Base-by-base conservation (phyloP, 2,329 filamentous ascomycete genomes). In the Diaporthe destruens region DNA sequence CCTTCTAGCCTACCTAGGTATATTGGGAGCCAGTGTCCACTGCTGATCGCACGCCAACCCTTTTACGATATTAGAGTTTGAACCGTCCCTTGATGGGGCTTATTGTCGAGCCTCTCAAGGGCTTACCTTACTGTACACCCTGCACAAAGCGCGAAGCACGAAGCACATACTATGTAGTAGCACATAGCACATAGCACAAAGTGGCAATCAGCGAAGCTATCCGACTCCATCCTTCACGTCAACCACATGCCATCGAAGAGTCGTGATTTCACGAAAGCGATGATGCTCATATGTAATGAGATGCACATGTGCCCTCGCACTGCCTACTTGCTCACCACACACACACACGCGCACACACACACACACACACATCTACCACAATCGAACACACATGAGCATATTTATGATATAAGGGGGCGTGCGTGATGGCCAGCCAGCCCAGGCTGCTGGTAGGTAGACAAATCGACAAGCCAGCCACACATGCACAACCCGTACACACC, bases 291-390 rank as follows among this genome's bases (percentile, higher is more conserved):
- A n/a, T n/a, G n/a, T 44, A 44, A 51, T 34, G 42, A 34, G 59
- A 36, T 51, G 44, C 61, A 23, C 29, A 51, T 51, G 44, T 51
- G 61, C 42, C 42, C 32, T 51, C 61, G 61, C 29, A 23, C 59
- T 23, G 59, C 59, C 29, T 34, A 44, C 12, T 36, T 49, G 56
- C 67, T 49, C 67, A 2, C 29, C 29, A 3, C 29, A 29, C 29
- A 29, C 67, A 70, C 54, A 36, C 54, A 61, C 42, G 51, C 67
- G 61, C 54, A 36, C 54, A 61, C 42, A 61, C 67, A 70, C 54
- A 36, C 42, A 61, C 54, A 69, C 54, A 36, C 54, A 61, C 42
- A 59, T 32, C 34, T n/a, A 55, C 51, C 36, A 39, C 12, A 12
- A 12, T 39, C 25, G 25, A 42, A 12, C 53, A 69, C 39, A 47